A percentile compares a stretch with the other conserved stretches of the same genome.
These are phyloP conservation scores for Aspergillus baeticus DNA, from an alignment of 495 filamentous ascomycete species.

Conservation along the genomic window DNA sequence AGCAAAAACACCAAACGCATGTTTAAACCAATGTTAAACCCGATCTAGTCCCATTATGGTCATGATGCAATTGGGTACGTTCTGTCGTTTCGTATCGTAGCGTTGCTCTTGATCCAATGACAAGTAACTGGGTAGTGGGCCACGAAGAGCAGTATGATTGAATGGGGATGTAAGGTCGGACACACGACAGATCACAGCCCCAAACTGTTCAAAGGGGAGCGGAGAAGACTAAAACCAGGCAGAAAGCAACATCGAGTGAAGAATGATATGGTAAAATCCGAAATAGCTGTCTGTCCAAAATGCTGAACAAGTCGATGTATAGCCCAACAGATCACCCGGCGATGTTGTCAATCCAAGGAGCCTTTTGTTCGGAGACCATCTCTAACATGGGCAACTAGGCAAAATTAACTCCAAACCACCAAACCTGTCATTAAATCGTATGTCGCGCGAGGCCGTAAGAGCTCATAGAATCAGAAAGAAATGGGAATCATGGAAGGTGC, in stretches of 20 bases:
- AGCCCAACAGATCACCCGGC: not conserved
- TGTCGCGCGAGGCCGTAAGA: slow-evolving; percentile 21
- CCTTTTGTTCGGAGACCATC: slow-evolving; percentile 6
- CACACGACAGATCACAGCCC: too few relatives aligned
- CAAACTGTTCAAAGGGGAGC: too few relatives aligned
- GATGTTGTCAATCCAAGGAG: not conserved
- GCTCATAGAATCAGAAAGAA: slow-evolving; percentile 24
- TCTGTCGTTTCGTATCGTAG: too few relatives aligned
- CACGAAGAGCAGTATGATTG: too few relatives aligned
- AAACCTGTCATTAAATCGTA: slow-evolving; percentile 30
- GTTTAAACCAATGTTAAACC: too few relatives aligned
- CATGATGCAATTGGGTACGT: too few relatives aligned
- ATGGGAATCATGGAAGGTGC: slow-evolving; percentile 11
- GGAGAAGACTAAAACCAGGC: too few relatives aligned
- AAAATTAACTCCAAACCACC: slow-evolving; percentile 29
- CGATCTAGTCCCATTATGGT: too few relatives aligned
- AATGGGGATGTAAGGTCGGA: too few relatives aligned
- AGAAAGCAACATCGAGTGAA: not conserved
- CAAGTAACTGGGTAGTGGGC: too few relatives aligned
- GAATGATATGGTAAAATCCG: not conserved
- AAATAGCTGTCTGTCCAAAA: not conserved
- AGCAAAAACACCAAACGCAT: not conserved
- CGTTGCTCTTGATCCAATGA: too few relatives aligned
- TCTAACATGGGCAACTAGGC: slow-evolving; percentile 20
- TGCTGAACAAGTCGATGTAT: not conserved